Evolutionary conservation across 345 rosid genomes (phyloP).

Genomic region (Aurinia saxatilis): DNA sequence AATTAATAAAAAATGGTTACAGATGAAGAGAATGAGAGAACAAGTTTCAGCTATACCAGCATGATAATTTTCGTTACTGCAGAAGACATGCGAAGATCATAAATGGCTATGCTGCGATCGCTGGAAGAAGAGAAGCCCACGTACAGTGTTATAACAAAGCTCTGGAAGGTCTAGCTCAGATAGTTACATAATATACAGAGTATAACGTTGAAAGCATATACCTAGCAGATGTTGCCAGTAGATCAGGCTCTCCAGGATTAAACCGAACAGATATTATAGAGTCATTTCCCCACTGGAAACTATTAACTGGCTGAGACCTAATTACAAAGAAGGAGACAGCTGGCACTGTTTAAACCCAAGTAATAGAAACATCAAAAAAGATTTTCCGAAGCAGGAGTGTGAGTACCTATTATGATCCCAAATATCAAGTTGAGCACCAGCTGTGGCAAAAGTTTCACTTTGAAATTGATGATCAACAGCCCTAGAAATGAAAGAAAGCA

Average conservation of each 20-base stretch:
- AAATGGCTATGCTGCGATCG: constrained; percentile 69
- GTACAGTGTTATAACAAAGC: not conserved
- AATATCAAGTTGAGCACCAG: constrained; percentile 88
- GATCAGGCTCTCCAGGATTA: constrained; percentile 87
- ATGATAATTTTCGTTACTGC: constrained; percentile 76
- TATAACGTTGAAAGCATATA: constrained; percentile 23
- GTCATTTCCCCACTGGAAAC: constrained; percentile 81
- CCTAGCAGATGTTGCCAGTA: constrained; percentile 82
- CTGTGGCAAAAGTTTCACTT: constrained; percentile 86
- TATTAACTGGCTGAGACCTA: constrained; percentile 90
- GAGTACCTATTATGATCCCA: constrained; percentile 92
- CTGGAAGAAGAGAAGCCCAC: constrained; percentile 34
- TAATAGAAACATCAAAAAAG: not conserved
- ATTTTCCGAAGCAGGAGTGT: not conserved
- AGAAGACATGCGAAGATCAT: constrained; percentile 78
- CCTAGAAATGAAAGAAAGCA: constrained; percentile 34
- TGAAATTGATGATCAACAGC: constrained; percentile 95
- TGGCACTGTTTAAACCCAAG: not conserved
- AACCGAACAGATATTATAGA: constrained; percentile 79
- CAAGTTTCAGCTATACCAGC: constrained; percentile 44
- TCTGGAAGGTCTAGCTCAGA: not conserved
- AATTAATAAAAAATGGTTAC: not conserved
- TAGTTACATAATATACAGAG: not conserved
- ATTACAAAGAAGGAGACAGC: constrained; percentile 4
- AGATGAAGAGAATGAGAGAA: not conserved